Conservation (phyloP, 1,284 basidiomycete genomes). For the Papiliotrema nemorosa region DNA sequence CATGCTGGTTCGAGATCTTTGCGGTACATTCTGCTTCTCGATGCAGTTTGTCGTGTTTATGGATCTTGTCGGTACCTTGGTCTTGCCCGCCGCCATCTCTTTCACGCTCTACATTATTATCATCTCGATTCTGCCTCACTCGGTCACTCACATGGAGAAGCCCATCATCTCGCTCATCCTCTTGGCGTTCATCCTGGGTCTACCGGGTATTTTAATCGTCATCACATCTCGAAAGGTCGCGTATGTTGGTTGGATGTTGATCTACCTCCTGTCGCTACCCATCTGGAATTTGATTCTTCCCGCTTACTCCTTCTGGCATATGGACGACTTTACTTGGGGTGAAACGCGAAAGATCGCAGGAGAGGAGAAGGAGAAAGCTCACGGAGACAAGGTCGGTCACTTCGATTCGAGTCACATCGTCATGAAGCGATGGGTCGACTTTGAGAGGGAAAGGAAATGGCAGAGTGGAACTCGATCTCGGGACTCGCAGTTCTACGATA, state of each 20-base stretch:
- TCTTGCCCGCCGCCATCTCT: slow-evolving; percentile 93
- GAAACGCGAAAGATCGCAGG: slow-evolving; percentile 84
- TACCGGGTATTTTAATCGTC: slow-evolving; percentile 91
- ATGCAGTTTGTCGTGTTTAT: slow-evolving; percentile 98
- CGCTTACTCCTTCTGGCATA: slow-evolving; percentile 96
- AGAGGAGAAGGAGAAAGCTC: slow-evolving; percentile 58
- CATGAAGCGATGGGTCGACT: slow-evolving; percentile 99
- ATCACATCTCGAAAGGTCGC: slow-evolving; percentile 89
- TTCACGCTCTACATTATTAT: slow-evolving; percentile 94
- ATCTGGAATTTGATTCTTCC: slow-evolving; percentile 96
- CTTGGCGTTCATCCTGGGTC: slow-evolving; percentile 87
- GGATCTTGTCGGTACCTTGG: slow-evolving; percentile 94
- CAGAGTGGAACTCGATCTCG: slow-evolving; percentile 77
- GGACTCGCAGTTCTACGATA: slow-evolving; percentile 59
- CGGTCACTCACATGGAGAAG: slow-evolving; percentile 58
- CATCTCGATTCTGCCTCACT: slow-evolving; percentile 69
- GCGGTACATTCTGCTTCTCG: slow-evolving; percentile 93
- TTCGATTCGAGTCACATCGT: slow-evolving; percentile 95
- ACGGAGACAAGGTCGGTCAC: slow-evolving; percentile 88
- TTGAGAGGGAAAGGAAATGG: slow-evolving; percentile 93
- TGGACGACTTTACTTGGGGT: slow-evolving; percentile 99
- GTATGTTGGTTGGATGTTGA: slow-evolving; percentile 94
- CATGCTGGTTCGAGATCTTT: slow-evolving; percentile 88
- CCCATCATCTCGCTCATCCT: slow-evolving; percentile 94
- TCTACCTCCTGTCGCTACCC: slow-evolving; percentile 88